Percentiles rank a stretch among this genome's conserved stretches.
phyloP scores from a whole-genome alignment of 2,329 filamentous ascomycete genomes.

The Fusarium sp. region DNA sequence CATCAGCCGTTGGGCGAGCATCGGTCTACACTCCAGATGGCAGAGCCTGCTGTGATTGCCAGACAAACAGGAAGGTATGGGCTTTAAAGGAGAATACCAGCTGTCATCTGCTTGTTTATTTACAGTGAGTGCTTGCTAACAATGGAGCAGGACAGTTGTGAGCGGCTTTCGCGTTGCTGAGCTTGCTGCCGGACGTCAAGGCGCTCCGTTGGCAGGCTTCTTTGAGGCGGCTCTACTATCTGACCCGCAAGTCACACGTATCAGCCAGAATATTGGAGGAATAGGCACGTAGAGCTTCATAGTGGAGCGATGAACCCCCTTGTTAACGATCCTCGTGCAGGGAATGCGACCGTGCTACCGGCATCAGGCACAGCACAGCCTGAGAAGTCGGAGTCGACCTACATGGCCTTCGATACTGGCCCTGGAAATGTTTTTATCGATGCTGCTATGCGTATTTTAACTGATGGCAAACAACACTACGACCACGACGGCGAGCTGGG shows the following conservation, averaged over 20 bases:
- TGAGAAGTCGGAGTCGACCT: conserved; percentile 2
- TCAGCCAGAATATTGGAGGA: conserved; percentile 48
- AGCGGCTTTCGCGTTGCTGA: conserved; percentile 64
- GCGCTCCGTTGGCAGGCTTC: conserved; percentile 61
- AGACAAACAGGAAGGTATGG: background rate
- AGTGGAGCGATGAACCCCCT: background rate
- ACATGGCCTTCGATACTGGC: conserved; percentile 54
- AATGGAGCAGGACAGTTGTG: conserved; percentile 41
- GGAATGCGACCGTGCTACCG: background rate
- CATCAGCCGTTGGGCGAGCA: background rate
- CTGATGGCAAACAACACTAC: conserved; percentile 57
- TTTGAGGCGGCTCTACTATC: conserved; percentile 62
- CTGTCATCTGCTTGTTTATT: too few species aligned
- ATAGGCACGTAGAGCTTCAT: background rate
- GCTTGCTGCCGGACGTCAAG: conserved; percentile 59
- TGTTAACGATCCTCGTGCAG: background rate
- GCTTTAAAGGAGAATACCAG: too few species aligned
- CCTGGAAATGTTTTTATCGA: conserved; percentile 48
- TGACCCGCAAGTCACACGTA: conserved; percentile 46
- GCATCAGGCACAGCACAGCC: background rate
- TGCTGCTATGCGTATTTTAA: conserved; percentile 37
- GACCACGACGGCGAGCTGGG: conserved; percentile 59
- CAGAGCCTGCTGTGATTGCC: background rate
- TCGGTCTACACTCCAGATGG: background rate
- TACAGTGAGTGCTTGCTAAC: background rate